Percentiles rank a stretch among this genome's conserved stretches.
These are phyloP conservation scores for Populus nigra DNA, from an alignment of 345 rosid species.

Conservation along the genomic window DNA sequence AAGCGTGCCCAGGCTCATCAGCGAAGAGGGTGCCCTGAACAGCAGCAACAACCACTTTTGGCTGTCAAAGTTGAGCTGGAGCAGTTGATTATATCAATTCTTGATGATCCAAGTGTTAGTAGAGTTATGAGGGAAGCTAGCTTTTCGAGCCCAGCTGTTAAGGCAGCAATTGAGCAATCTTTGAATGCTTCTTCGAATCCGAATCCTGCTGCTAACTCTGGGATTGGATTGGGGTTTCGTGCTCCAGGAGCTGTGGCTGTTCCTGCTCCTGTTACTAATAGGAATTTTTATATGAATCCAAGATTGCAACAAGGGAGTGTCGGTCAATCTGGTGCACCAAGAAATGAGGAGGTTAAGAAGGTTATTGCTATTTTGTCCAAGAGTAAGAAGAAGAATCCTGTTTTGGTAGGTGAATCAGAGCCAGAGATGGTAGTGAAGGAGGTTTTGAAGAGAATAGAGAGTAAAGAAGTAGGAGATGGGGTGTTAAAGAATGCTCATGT, in stretches of 20 bases:
- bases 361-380: constrained; percentile 65
- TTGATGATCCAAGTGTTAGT: constrained; percentile 97
- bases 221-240: constrained; percentile 65
- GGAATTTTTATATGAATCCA: constrained; percentile 74
- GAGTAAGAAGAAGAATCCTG: constrained; percentile 73
- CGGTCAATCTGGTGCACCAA: constrained; percentile 39
- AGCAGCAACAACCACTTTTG: constrained; percentile 90
- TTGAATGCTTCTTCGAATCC: constrained; percentile 33
- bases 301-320: constrained; percentile 57
- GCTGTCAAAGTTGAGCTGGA: constrained; percentile 98
- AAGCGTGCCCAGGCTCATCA: constrained; percentile 99
- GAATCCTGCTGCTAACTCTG: constrained; percentile 26
- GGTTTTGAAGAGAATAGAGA: constrained; percentile 57
- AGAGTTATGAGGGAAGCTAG: constrained; percentile 98
- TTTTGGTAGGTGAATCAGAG: constrained; percentile 82
- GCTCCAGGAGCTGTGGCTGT: constrained; percentile 26
- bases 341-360: constrained; percentile 60
- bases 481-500: constrained; percentile 53
- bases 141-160: constrained; percentile 94
- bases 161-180: constrained; percentile 85
- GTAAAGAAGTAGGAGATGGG: constrained; percentile 60
- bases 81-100: constrained; percentile 90
- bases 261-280: constrained; percentile 26
- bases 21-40: constrained; percentile 97
- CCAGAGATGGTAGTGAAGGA: constrained; percentile 69